Base-by-base conservation (phyloP, 306 rosid species). In the Elaeagnus macrophylla region DNA sequence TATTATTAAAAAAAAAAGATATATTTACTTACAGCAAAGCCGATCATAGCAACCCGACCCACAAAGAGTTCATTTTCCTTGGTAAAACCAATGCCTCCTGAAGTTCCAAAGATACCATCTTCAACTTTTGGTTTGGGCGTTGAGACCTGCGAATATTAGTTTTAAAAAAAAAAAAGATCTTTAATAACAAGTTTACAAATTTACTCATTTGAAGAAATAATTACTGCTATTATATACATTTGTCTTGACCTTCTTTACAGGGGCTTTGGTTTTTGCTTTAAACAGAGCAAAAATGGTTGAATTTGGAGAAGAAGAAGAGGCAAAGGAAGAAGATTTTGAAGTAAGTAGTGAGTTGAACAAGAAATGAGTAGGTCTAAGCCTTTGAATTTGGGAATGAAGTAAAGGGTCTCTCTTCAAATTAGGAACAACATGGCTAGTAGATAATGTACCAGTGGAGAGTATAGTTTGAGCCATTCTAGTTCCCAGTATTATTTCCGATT, bases 21-120 rank as follows among this genome's bases (percentile, higher is more conserved):
- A 32, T 46, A 44, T 4, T 12, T 9, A 72, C 95, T 91, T 51
- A 87, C 99, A 0, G 99, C 99, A 65, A 91, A 91, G 49, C 99
- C 99, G 39, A 91, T 44, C 99, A 91, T 91, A 39, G 96, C 96
- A 70, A 75, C 95, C 51, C 96, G 99, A 57, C 99, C 96, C 15
- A 91, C 99, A 19, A 91, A 91, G 57, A 91, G 96, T 74, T 91
- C 99, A 45, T 91, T 91, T 81, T 84, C 81, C 83, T 91, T 91
- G 0, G 99, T 91, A 62, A 91, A 91, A 36, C 96, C 99, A 77
- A 91, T 78, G 39, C 99, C 99, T 13, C 99, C 99, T 0, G 99
- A 91, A 59, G 99, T 91, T 13, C 99, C 99, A 62, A 91, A 87
- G 48, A 91, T 2, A 17, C 99, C 99, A 67, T 79, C 86, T 74